Percentiles rank a stretch among this genome's conserved stretches.
Evolutionary conservation across 306 rosid genomes (phyloP).

Genomic region (Citrullus colocynthis): DNA sequence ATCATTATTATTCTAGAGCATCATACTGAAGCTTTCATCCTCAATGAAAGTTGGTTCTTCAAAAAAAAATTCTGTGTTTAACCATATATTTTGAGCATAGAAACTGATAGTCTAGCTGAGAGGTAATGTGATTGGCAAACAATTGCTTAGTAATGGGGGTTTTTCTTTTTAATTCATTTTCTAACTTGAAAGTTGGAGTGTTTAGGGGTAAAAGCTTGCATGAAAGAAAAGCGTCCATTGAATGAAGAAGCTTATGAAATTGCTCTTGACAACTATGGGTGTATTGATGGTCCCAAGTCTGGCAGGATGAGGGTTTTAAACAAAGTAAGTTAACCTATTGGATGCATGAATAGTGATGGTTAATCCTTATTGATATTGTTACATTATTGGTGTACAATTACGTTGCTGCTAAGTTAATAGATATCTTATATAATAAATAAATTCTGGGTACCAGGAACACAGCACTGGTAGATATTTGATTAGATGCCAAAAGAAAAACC

Average conservation of each 20-base stretch:
- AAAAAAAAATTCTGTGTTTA: not conserved
- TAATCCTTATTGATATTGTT: not conserved
- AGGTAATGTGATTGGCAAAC: not conserved
- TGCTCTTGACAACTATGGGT: slow-evolving; percentile 66
- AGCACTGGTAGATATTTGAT: not conserved
- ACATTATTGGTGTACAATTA: not conserved
- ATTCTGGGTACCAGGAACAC: not conserved
- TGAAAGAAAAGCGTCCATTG: slow-evolving; percentile 33
- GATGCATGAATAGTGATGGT: not conserved
- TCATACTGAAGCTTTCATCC: not conserved
- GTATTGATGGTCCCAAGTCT: slow-evolving; percentile 65
- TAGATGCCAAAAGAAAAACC: too few relatives aligned
- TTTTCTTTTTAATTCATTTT: not conserved
- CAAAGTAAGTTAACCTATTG: slow-evolving; percentile 34
- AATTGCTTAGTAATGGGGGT: not conserved
- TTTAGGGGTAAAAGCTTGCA: slow-evolving; percentile 79
- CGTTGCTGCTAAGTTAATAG: not conserved
- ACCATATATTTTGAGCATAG: not conserved
- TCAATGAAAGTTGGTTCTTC: not conserved
- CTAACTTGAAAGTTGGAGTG: slow-evolving; percentile 10
- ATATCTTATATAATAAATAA: not conserved
- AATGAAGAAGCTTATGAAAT: slow-evolving; percentile 74
- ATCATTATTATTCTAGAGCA: not conserved
- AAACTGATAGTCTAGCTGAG: not conserved
- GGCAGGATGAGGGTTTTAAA: slow-evolving; percentile 55